Evolutionary conservation across 2,329 filamentous ascomycete genomes (phyloP), one percentile per base, ranked within the genome.

Genomic region (Pyricularia pennisetigena): DNA sequence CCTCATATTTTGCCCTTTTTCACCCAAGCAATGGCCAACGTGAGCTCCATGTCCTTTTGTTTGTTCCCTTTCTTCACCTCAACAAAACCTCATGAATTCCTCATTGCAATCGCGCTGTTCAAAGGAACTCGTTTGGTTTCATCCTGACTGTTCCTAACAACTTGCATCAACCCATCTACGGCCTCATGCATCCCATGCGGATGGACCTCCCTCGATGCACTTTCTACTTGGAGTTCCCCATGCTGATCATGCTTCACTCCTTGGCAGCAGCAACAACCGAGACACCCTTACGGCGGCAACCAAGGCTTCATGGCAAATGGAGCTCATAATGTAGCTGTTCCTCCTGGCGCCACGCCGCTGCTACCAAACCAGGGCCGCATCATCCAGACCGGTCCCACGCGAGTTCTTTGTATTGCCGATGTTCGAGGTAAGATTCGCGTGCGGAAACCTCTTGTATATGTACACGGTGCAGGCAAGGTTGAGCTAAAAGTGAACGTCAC

Each of bases 401-500:
- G 88, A 79, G 84, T 91, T 67, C 83, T 91, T 67, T 91, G 88
- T 77, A 87, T 91, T 77, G 88, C 88, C 71, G 88, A 91, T 78
- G 88, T 91, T 75, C 84, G 88, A 86, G 88, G 88, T 90, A 80
- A 73, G 80, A 72, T 66, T 63, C 68, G 68, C 1, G 20, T n/a
- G 20, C 28, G 24, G 62, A 70, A 61, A 8, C 12, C 16, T 16
- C 5, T 49, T 49, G 32, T 24, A 69, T 68, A 66, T 69, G 59
- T 69, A 23, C 26, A 12, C 14, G 35, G 14, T 16, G 20, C 41
- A n/a, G 10, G 24, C 65, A 4, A 7, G 12, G 23, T 26, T 29
- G 23, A 26, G 23, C 59, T 29, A n/a, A 63, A 26, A 26, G 4
- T 63, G n/a, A 26, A 26, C 59, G 28, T 29, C 3, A 68, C 68